Conservation (phyloP, 345 rosid species). For the Erysimum cheiranthoides region DNA sequence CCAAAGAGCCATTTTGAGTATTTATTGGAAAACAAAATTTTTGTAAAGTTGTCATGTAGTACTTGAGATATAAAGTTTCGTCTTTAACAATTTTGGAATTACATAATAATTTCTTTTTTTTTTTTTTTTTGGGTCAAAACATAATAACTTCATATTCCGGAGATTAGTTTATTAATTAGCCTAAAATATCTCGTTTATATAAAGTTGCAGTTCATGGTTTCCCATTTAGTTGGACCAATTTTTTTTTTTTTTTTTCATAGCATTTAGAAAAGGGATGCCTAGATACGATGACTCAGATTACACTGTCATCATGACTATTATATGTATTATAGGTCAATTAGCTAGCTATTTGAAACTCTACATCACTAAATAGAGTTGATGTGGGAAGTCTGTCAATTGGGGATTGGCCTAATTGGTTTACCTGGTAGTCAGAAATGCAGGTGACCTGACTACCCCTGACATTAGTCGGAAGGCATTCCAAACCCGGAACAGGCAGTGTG, state of each 20-base stretch:
- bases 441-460: too few species aligned
- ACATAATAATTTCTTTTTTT: background rate
- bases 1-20: conserved; percentile 35
- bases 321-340: background rate
- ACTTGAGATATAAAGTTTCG: conserved; percentile 1
- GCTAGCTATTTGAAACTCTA: background rate
- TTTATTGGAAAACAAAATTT: background rate
- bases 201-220: conserved; percentile 5
- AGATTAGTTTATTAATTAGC: background rate
- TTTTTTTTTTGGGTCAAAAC: background rate
- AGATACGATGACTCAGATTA: background rate
- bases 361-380: background rate
- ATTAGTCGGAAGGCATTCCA: too few species aligned
- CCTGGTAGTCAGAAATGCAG: too few species aligned
- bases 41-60: background rate
- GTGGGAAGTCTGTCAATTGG: too few species aligned
- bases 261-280: background rate
- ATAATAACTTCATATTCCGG: background rate
- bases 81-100: background rate
- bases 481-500: too few species aligned
- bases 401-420: too few species aligned
- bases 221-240: conserved; percentile 24
- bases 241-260: background rate
- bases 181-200: background rate
- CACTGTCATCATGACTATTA: background rate